Evolutionary conservation across 768 basidiomycete species (phyloP), one percentile per base, ranked within the genome.

Genomic region (Russula brevipes): DNA sequence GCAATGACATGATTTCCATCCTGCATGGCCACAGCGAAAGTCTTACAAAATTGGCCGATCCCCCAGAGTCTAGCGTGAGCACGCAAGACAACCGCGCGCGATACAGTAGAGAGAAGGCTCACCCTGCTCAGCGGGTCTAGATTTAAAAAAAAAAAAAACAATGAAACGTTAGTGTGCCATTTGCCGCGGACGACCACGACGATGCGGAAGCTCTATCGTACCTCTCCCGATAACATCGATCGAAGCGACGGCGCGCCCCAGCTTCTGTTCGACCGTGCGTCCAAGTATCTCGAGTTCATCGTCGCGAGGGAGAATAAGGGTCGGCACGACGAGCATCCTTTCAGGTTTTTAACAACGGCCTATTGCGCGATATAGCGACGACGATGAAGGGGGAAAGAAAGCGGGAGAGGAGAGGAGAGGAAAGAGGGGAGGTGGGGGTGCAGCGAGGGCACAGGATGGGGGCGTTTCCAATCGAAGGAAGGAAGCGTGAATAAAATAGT

Each of bases 211-310:
- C 11, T 12, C 16, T 14, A 24, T 24, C 57, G 39, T 49, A 71
- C 71, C 70, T 69, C 65, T 70, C 36, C 65, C 66, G 42, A 70
- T 62, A 6, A 66, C 54, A 66, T 72, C 70, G 56, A 71, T 67
- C 30, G 65, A 57, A 35, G 58, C 60, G 42, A 72, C 68, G 0
- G 61, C 35, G n/a, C 60, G 62, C 12, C 47, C 63, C 11, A 68
- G 35, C 17, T 61, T 60, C 30, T 59, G 54, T 38, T 58, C 55
- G 44, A 72, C 69, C 4, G 68, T 64, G 38, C 57, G 61, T 11
- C 66, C 62, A 30, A 72, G 65, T 10, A 55, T 60, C 45, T 70
- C 70, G 6, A 71, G 63, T 16, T 70, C 66, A 8, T 64, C 53
- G 6, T 61, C 51, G 31, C 61, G 60, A 47, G 61, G 53, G n/a